A percentile compares a stretch with the other conserved stretches of the same genome.
These are phyloP conservation scores for Plectosphaerella cucumerina DNA, from an alignment of 2,329 filamentous ascomycete genomes.

Conservation along the genomic window DNA sequence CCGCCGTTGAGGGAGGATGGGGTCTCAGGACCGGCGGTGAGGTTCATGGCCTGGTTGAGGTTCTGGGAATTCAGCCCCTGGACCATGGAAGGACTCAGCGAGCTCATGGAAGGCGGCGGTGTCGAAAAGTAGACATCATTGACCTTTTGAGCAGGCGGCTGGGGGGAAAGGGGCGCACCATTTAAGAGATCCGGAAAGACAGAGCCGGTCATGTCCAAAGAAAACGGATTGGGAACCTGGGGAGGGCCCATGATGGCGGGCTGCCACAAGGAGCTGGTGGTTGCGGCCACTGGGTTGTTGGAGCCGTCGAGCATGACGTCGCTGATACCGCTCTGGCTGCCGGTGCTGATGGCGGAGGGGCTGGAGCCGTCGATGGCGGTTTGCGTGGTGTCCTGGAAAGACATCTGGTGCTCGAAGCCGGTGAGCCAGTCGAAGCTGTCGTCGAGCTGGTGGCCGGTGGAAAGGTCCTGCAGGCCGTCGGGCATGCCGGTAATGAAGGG, in stretches of 20 bases:
- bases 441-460: slow-evolving; percentile 58
- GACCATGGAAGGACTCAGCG: slow-evolving; percentile 68
- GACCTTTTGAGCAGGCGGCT: slow-evolving; percentile 64
- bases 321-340: slow-evolving; percentile 86
- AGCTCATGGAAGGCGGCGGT: slow-evolving; percentile 68
- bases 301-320: slow-evolving; percentile 87
- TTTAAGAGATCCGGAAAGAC: slow-evolving; percentile 75
- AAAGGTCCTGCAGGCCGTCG: slow-evolving; percentile 50
- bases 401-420: slow-evolving; percentile 75
- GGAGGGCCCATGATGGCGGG: slow-evolving; percentile 65
- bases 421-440: slow-evolving; percentile 79
- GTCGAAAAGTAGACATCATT: slow-evolving; percentile 77
- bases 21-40: slow-evolving; percentile 64
- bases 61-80: slow-evolving; percentile 58
- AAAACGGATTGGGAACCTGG: slow-evolving; percentile 64
- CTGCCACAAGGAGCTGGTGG: slow-evolving; percentile 63
- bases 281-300: slow-evolving; percentile 54
- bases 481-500: slow-evolving; percentile 54
- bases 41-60: slow-evolving; percentile 62
- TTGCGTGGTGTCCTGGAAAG: slow-evolving; percentile 67
- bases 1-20: slow-evolving; percentile 68
- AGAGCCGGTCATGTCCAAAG: slow-evolving; percentile 68
- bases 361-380: slow-evolving; percentile 83
- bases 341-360: slow-evolving; percentile 91
- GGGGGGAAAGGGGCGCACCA: slow-evolving; percentile 71